A percentile compares a stretch with the other conserved stretches of the same genome.
These are phyloP conservation scores for Tylopilus vinaceipallidus DNA, from an alignment of 768 basidiomycete species.

Conservation along the genomic window DNA sequence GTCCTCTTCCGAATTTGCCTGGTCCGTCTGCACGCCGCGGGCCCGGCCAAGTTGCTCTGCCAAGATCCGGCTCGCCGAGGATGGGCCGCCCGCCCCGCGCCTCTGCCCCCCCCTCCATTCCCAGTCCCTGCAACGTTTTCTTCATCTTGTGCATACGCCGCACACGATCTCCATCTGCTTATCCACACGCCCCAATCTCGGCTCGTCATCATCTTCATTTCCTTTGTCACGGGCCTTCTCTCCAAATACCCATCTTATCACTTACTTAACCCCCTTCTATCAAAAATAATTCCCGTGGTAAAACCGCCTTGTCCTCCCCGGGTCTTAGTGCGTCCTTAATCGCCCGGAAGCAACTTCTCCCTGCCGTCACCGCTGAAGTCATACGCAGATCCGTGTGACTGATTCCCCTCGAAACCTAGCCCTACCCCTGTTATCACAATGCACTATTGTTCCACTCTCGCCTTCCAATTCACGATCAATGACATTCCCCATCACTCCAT, in stretches of 20 bases:
- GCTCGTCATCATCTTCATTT: conserved; percentile 20
- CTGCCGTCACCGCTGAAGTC: conserved; percentile 30
- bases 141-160: conserved; percentile 31
- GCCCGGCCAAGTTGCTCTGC: conserved; percentile 16
- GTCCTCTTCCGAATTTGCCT: conserved; percentile 18
- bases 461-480: conserved; percentile 25
- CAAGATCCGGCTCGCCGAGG: conserved; percentile 31
- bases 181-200: conserved; percentile 27
- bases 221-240: conserved; percentile 19
- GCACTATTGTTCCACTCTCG: conserved; percentile 9
- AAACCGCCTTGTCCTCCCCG: conserved; percentile 15
- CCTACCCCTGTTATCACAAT: conserved; percentile 22
- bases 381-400: conserved; percentile 33
- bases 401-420: conserved; percentile 9
- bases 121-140: conserved; percentile 30
- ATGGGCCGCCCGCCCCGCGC: conserved; percentile 11
- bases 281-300: conserved; percentile 7
- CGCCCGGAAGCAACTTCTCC: conserved; percentile 12
- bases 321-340: conserved; percentile 25
- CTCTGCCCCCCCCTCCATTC: conserved; percentile 4
- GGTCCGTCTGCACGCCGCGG: conserved; percentile 27
- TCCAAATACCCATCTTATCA: conserved; percentile 27
- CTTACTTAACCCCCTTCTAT: conserved; percentile 7
- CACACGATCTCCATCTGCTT: conserved; percentile 17
- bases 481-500: conserved; percentile 18